phyloP scores from a whole-genome alignment of 148 eudicot genomes.

The Silene conica region DNA sequence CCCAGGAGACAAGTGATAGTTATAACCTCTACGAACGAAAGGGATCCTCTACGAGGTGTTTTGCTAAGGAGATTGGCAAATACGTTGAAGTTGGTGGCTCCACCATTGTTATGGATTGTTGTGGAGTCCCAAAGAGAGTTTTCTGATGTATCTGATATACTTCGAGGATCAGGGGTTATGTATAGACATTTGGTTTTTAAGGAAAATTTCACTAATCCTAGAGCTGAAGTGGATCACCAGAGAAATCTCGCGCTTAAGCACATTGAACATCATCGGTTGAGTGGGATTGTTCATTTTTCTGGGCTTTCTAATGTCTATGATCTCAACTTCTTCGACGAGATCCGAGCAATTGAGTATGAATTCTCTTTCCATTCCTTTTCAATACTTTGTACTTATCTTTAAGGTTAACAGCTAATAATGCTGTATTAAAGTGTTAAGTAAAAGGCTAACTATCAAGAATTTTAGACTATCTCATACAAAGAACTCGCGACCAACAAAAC shows the following conservation, averaged over 20 bases:
- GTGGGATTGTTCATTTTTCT: slow-evolving; percentile 94
- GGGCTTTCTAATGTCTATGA: slow-evolving; percentile 79
- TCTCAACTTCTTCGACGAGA: slow-evolving; percentile 81
- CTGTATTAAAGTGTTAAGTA: no score
- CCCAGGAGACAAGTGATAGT: slow-evolving; percentile 58
- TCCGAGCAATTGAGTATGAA: slow-evolving; percentile 71
- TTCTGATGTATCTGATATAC: slow-evolving; percentile 49
- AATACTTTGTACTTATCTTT: not conserved
- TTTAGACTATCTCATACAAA: no score
- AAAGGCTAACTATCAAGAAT: no score
- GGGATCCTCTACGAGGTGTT: slow-evolving; percentile 43
- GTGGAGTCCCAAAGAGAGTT: slow-evolving; percentile 53
- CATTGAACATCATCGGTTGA: slow-evolving; percentile 76
- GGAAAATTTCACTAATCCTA: slow-evolving; percentile 65
- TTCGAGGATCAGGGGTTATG: slow-evolving; percentile 83
- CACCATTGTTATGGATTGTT: slow-evolving; percentile 79
- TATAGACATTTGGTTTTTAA: slow-evolving; percentile 74
- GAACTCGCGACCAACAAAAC: no score
- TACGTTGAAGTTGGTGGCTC: slow-evolving; percentile 64
- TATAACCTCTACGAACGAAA: slow-evolving; percentile 63
- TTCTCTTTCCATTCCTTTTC: slow-evolving; percentile 4
- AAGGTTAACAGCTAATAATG: no score
- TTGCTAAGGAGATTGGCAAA: slow-evolving; percentile 54
- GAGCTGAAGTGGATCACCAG: slow-evolving; percentile 65
- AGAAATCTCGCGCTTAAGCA: slow-evolving; percentile 79